Conservation (phyloP, 352 stramenopile species). For the Hyphochytrium catenoides region DNA sequence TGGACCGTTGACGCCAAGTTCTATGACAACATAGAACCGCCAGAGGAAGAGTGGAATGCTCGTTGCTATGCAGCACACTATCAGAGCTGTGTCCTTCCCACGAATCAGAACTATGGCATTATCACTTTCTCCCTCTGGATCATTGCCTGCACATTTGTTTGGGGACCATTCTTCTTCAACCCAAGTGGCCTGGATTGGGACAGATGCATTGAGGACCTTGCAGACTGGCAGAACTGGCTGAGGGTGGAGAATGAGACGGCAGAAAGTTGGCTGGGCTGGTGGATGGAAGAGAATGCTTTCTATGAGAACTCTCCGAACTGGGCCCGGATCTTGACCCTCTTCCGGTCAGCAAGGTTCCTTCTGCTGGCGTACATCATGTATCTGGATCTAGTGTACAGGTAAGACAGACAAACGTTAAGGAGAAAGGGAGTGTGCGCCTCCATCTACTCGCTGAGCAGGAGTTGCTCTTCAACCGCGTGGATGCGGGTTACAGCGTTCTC, state of each 20-base stretch:
- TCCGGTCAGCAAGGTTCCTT: conserved; percentile 54
- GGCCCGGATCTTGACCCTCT: conserved; percentile 28
- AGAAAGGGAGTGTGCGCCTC: conserved; percentile 13
- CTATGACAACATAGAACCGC: conserved; percentile 7
- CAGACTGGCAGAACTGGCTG: conserved; percentile 83
- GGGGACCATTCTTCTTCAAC: conserved; percentile 47
- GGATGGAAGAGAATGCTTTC: conserved; percentile 48
- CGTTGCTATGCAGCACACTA: conserved; percentile 10
- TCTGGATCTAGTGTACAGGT: conserved; percentile 28
- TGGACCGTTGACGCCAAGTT: conserved; percentile 7
- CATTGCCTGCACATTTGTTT: conserved; percentile 34
- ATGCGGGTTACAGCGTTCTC: too few relatives aligned
- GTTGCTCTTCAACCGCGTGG: too few relatives aligned
- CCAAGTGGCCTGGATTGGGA: conserved; percentile 79
- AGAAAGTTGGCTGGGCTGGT: conserved; percentile 63
- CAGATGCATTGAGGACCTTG: conserved; percentile 81
- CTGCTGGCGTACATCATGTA: conserved; percentile 39
- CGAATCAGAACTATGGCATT: conserved; percentile 18
- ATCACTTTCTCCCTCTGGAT: conserved; percentile 79
- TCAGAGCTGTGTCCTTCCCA: conserved; percentile 9
- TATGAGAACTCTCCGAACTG: conserved; percentile 41
- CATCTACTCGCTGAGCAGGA: too few relatives aligned
- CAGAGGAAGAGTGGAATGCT: conserved; percentile 6
- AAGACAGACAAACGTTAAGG: conserved; percentile 19
- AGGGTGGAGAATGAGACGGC: conserved; percentile 52